Base-by-base conservation (phyloP, 805 yeast species). In the Candida ipomoeae region DNA sequence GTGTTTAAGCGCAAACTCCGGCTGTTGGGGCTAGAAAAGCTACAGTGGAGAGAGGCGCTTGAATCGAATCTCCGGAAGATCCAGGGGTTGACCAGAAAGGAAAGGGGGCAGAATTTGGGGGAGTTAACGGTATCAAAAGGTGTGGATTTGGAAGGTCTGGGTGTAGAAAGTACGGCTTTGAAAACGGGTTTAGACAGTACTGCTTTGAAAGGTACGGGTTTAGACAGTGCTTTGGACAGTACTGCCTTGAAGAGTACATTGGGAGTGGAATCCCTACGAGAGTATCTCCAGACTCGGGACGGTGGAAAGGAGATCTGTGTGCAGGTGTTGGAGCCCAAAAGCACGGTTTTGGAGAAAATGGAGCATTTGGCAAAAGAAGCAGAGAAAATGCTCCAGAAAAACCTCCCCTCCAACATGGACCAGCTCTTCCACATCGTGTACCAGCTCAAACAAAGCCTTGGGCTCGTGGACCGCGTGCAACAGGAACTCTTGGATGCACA, bases 11-110 rank as follows among this genome's bases (percentile, higher is more conserved):
- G 66, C 31, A 75, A 80, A 54, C 64, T 83, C 46, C 58, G 61
- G 10, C 67, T 68, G 20, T 64, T 85, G 46, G 65, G 68, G 38
- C 59, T 62, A 29, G 85, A 84, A 50, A 77, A 75, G 51, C 62
- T 57, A 8, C 69, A 69, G 35, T 82, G 88, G 85, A 66, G 65
- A 48, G 57, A 62, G 15, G 60, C 68, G 2, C 66, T 62, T 40
- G 58, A 43, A 20, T 33, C 48, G 2, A 46, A 44, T 15, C 46
- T 44, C 23, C 46, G 46, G 7, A 44, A 26, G 33, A 31, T 44
- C 37, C 40, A 21, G 34, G 46, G 46, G 3, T 35, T 44, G 26
- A 15, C 55, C 6, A 52, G 55, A 18, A 44, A 5, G 15, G 29
- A 3, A 5, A 18, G 3, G 5, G 40, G 6, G 6, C 13, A 20